Conservation (phyloP, 495 filamentous ascomycete genomes). For the Aspergillus conjunctus region DNA sequence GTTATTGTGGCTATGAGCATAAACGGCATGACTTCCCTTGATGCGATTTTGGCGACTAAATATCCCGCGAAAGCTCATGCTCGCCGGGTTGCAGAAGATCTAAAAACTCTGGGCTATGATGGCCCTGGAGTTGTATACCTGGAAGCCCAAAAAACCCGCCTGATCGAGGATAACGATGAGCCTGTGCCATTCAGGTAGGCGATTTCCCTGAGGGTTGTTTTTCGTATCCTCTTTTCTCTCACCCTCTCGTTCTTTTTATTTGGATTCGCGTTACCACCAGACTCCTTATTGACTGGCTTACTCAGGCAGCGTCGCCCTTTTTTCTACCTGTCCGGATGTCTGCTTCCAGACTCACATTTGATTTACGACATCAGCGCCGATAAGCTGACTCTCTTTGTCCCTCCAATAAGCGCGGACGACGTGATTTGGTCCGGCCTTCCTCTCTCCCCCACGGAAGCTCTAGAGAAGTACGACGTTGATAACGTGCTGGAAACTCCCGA, state of each 20-base stretch:
- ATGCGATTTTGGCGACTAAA: conserved; percentile 64
- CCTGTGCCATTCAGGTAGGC: conserved; percentile 71
- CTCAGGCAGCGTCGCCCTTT: conserved; percentile 82
- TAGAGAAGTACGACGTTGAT: conserved; percentile 80
- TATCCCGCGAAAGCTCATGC: conserved; percentile 96
- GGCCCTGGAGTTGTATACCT: conserved; percentile 67
- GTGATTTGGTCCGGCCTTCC: conserved; percentile 98
- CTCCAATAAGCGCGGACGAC: conserved; percentile 79
- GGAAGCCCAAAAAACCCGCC: conserved; percentile 75
- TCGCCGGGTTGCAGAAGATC: conserved; percentile 74
- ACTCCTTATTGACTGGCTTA: conserved; percentile 16
- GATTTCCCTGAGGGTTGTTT: not conserved
- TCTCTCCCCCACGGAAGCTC: conserved; percentile 70
- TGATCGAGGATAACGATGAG: conserved; percentile 84
- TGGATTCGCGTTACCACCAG: not conserved
- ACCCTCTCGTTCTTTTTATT: not conserved
- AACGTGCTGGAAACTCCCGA: conserved; percentile 68
- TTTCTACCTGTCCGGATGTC: conserved; percentile 91
- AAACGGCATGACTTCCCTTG: conserved; percentile 38
- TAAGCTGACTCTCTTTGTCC: conserved; percentile 87
- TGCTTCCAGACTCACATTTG: conserved; percentile 77
- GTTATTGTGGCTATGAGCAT: not conserved
- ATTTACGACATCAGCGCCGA: conserved; percentile 74
- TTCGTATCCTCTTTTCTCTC: not conserved
- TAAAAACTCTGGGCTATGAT: conserved; percentile 45